Evolutionary conservation across 345 rosid species (phyloP), one percentile per base, ranked within the genome.

Genomic region (Linum usitatissimum): DNA sequence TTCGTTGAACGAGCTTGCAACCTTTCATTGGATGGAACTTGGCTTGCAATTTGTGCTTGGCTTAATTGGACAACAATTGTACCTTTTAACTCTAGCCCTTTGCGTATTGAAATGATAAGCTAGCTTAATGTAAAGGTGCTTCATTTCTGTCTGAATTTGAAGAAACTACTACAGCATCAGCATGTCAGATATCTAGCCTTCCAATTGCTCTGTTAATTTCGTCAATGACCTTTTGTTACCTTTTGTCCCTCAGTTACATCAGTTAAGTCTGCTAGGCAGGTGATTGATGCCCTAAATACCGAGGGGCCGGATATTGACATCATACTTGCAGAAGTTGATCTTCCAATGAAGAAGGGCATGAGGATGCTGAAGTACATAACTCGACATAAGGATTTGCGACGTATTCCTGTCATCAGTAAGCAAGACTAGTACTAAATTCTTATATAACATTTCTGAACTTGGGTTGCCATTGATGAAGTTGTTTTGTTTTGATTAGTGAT

Each of bases 381-480:
- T 5, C 82, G 88, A 54, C 86, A 93, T 78, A 87, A 87, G 71
- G 91, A 83, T 60, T 81, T 93, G 61, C 80, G 76, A 13, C 91
- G 86, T 60, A 93, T 93, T 74, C 99, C 99, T 65, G 94, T 93
- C 53, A 93, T 93, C 70, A 93, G 99, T 93, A 81, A 80, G 97
- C 76, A 68, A 34, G 38, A 34, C 38, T 18, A 5, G 57, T 38
- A 14, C 38, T 53, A 49, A 54, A 20, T 3, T 4, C 38, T 34
- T 34, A 34, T 34, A 49, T 15, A 30, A 34, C n/a, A 63, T 59
- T 42, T 67, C 54, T 67, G 55, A 18, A 12, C 12, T 13, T 62
- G 6, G 59, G 28, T 53, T 30, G 48, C 40, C 10, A 54, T 30
- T 55, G 57, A 45, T 57, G 51, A 23, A 18, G 61, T 67, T 61